phyloP scores from a whole-genome alignment of 768 basidiomycete species.

The Russula griseocarnosa region DNA sequence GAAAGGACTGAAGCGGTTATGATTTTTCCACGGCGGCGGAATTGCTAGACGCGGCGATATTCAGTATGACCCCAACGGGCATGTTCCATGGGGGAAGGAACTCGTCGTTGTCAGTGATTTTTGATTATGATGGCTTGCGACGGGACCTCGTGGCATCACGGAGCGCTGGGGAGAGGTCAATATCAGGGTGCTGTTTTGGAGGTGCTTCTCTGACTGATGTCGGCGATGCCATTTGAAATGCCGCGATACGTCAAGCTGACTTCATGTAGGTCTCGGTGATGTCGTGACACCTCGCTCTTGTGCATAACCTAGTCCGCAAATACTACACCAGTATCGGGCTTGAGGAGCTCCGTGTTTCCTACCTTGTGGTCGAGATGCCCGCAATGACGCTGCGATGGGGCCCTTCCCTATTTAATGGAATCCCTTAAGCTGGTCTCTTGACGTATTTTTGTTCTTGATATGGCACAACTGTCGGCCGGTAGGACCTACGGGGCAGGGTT shows the following conservation, averaged over 20 bases:
- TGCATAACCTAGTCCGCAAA: background rate
- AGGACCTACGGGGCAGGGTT: background rate
- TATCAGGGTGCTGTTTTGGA: slow-evolving; percentile 2
- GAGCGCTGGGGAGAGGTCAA: background rate
- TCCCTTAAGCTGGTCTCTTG: no score
- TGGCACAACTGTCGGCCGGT: background rate
- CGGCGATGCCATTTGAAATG: slow-evolving; percentile 7
- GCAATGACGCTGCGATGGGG: background rate
- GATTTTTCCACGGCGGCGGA: background rate
- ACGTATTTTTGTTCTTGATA: background rate
- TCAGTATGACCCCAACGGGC: background rate
- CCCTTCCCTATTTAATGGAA: background rate
- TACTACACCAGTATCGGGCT: background rate
- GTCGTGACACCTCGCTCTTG: background rate
- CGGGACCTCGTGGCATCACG: background rate
- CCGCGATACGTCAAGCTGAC: background rate
- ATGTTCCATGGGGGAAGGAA: background rate
- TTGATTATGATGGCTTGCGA: background rate
- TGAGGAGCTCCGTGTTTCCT: background rate
- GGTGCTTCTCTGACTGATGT: background rate
- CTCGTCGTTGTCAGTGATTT: no score
- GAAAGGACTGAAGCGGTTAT: background rate
- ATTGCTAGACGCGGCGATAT: background rate
- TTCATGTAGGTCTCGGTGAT: background rate
- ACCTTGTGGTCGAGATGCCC: background rate